Base-by-base conservation (phyloP, 208 protist species). In the Angomonas ambiguus region DNA sequence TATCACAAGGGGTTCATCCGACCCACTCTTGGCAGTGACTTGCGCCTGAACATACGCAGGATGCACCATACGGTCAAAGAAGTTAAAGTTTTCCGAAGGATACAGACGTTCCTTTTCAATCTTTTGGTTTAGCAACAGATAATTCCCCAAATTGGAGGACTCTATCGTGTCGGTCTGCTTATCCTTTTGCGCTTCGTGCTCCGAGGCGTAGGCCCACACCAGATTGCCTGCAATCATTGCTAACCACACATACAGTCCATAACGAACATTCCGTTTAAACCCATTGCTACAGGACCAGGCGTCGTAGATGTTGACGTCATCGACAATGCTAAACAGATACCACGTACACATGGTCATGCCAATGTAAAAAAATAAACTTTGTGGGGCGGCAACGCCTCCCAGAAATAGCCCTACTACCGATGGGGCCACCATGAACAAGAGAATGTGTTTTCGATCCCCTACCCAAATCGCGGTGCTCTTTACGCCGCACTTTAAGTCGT, bases 251-350 rank as follows among this genome's bases (percentile, higher is more conserved):
- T 77, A 85, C 45, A 92, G 57, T 24, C 74, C 87, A 58, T 92
- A 73, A 2, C 74, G 60, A 30, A 87, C 89, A 65, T 91, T 93
- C 41, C 79, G 78, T 28, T 77, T 72, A 63, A 90, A 93, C 31
- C 74, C 84, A 32, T 74, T 74, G 11, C 53, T 62, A 70, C 86
- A 93, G 16, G 86, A 93, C 87, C 84, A 95, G 41, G 41, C 59
- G 67, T 95, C 89, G 70, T 92, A 87, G 57, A 95, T 88, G 71
- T 95, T 95, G 25, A 93, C 86, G 69, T 92, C 74, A 48, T 95
- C 89, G 41, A 95, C 79, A 48, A 93, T 83, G 57, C 56, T 60
- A 67, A 90, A 72, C 18, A 95, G 74, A 48, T 80, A 77, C 69
- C 82, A 87, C 56, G 83, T 76, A 62, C 80, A 87, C 24, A 83